These are phyloP conservation scores for Escallonia rubra DNA, from an alignment of 129 eudicot genomes.

Conservation along the genomic window DNA sequence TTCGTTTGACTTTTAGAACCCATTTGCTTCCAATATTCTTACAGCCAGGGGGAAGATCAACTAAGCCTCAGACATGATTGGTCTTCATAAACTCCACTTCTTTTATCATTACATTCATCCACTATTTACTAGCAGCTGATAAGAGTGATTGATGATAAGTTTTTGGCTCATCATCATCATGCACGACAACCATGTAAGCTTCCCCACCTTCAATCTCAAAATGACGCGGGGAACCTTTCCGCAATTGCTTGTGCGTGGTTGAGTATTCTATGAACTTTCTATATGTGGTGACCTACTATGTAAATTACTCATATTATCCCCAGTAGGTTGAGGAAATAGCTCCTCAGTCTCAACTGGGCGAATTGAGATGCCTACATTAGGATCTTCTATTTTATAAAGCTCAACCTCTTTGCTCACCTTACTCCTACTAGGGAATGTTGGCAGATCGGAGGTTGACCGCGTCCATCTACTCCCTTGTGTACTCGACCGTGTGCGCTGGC, in stretches of 20 bases:
- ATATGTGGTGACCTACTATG: not conserved
- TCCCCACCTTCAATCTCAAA: conserved; percentile 1
- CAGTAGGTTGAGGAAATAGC: not conserved
- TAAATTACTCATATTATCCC: not conserved
- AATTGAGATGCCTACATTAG: not conserved
- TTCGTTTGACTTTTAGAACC: not conserved
- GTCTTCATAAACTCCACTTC: not conserved
- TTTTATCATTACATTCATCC: not conserved
- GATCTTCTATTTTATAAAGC: not conserved
- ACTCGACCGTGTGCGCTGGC: too few relatives aligned
- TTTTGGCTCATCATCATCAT: not conserved
- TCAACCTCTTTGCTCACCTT: not conserved
- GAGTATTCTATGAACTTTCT: not conserved
- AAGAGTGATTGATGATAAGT: not conserved
- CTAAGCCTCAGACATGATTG: not conserved
- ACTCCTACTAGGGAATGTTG: not conserved
- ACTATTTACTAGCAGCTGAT: not conserved
- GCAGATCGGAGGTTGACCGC: too few relatives aligned
- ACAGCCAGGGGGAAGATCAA: not conserved
- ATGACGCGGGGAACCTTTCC: not conserved
- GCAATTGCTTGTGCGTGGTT: not conserved
- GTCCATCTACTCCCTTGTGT: too few relatives aligned
- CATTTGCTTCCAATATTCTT: conserved; percentile 1
- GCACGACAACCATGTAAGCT: not conserved
- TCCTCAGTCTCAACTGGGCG: not conserved